These are phyloP conservation scores for Themeda triandra DNA, from an alignment of 176 grass and related monocot genomes.

Conservation along the genomic window DNA sequence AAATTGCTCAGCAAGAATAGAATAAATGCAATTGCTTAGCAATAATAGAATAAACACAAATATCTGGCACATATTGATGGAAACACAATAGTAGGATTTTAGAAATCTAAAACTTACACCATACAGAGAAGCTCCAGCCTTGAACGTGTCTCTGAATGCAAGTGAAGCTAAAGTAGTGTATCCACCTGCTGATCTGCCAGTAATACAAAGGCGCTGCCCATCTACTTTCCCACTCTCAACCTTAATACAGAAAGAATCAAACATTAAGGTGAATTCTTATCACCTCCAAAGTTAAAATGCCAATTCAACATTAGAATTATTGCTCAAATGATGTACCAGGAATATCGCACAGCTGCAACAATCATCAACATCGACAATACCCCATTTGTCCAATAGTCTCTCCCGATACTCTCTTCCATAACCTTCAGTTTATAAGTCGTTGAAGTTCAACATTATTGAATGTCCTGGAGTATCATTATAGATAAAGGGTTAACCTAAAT, in stretches of 20 bases:
- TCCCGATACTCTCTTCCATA: conserved; percentile 93
- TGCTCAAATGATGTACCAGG: conserved; percentile 47
- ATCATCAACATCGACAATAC: conserved; percentile 88
- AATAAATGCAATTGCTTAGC: background rate
- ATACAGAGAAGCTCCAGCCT: conserved; percentile 95
- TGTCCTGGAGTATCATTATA: background rate
- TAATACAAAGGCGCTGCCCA: conserved; percentile 83
- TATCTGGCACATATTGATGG: background rate
- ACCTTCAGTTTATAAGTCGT: conserved; percentile 53
- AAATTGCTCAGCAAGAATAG: conserved; percentile 13
- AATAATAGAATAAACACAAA: background rate
- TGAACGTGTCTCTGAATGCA: conserved; percentile 86
- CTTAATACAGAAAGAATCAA: conserved; percentile 42
- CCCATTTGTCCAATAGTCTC: conserved; percentile 80
- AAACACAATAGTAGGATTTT: conserved; percentile 6
- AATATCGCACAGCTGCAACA: conserved; percentile 84
- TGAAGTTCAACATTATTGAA: background rate
- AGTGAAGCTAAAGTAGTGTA: conserved; percentile 91
- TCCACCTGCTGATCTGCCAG: conserved; percentile 84
- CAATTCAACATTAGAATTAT: conserved; percentile 9
- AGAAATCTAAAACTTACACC: conserved; percentile 70
- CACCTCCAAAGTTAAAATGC: background rate
- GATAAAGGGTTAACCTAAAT: background rate
- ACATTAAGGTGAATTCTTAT: conserved; percentile 4
- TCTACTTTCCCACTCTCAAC: conserved; percentile 79